Evolutionary conservation across 306 rosid species (phyloP), one percentile per base, ranked within the genome.

Genomic region (Corylus americana): DNA sequence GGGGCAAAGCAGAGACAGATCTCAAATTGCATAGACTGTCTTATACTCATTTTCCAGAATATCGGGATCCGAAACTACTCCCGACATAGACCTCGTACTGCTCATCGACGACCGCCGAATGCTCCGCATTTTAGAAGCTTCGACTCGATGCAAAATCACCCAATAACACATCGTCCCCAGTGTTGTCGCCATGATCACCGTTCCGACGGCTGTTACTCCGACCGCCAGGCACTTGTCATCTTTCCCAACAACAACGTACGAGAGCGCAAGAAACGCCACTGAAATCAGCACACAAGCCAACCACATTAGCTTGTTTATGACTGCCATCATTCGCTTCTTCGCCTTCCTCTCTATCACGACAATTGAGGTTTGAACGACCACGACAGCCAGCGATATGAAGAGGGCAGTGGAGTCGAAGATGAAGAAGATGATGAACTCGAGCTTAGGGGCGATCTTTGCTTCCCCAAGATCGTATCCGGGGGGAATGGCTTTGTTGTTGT

Each of bases 251-350:
- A 92, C 87, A 22, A 89, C 59, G 74, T 82, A 92, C n/a, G 97
- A 90, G 81, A 92, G 83, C 45, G 97, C 95, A 70, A 92, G 83
- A 77, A 89, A 92, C 74, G 97, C 89, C 82, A 89, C 91, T 3
- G 93, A 92, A 78, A 92, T 79, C 74, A 87, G 82, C 85, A 92
- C 90, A 81, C 96, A 90, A 22, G 93, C 93, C 66, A 89, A 13
- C 97, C 97, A 92, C 97, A 92, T 89, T 29, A 90, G 84, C 93
- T 92, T 92, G 74, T 92, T 92, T 78, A 92, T 90, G 50, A 89
- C 73, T 4, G 97, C 86, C 77, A 86, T 90, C 91, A 90, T 72
- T 49, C 85, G 85, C 83, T 85, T 91, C 74, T 92, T 92, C 13
- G 91, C 86, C 70, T 79, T 83, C 77, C 91, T 90, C 81, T 92